Percentiles rank a stretch among this genome's conserved stretches.
Conservation (phyloP, 345 rosid genomes). For the Moricandia arvensis region DNA sequence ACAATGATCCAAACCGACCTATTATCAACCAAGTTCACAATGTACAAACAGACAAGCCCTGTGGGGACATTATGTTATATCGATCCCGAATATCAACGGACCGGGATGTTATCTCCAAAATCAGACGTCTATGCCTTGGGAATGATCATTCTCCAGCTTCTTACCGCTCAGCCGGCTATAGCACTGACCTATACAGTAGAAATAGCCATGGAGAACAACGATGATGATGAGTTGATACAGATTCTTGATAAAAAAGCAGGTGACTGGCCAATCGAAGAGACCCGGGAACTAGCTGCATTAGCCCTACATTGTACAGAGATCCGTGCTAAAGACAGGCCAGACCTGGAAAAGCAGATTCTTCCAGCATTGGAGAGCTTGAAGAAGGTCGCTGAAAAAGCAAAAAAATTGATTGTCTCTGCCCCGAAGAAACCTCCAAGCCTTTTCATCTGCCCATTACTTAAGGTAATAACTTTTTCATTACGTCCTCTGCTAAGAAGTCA, state of each 20-base stretch:
- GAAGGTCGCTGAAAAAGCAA: slow-evolving; percentile 50
- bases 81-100: slow-evolving; percentile 92
- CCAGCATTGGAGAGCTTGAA: slow-evolving; percentile 64
- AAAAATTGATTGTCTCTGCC: slow-evolving; percentile 13
- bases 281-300: slow-evolving; percentile 52
- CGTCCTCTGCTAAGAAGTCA: slow-evolving; percentile 7
- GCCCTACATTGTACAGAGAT: slow-evolving; percentile 75
- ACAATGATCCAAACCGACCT: slow-evolving; percentile 50
- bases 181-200: slow-evolving; percentile 67
- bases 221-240: slow-evolving; percentile 29
- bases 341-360: slow-evolving; percentile 55
- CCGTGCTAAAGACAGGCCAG: slow-evolving; percentile 59
- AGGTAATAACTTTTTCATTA: slow-evolving; percentile 43
- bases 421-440: slow-evolving; percentile 51
- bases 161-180: slow-evolving; percentile 78
- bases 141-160: slow-evolving; percentile 73
- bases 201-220: slow-evolving; percentile 51
- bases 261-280: slow-evolving; percentile 73
- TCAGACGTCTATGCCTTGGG: slow-evolving; percentile 90
- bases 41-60: slow-evolving; percentile 56
- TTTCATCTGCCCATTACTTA: slow-evolving; percentile 74
- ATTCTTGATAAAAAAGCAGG: slow-evolving; percentile 72
- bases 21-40: slow-evolving; percentile 30
- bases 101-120: slow-evolving; percentile 65
- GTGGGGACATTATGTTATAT: slow-evolving; percentile 85